phyloP scores from a whole-genome alignment of 257 asterid species.

The Phtheirospermum japonicum region DNA sequence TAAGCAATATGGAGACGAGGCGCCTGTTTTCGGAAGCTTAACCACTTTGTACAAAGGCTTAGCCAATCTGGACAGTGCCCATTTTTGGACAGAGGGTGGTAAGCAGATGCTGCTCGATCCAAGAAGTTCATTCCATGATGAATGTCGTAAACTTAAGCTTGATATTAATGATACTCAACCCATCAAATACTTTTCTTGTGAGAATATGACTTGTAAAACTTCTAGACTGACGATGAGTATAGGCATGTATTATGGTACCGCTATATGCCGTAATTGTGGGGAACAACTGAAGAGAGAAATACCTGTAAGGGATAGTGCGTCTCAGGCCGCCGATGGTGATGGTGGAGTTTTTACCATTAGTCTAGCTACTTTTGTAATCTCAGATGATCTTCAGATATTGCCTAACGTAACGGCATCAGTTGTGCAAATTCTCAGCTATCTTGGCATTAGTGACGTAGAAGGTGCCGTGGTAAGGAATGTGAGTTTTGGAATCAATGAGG shows the following conservation, averaged over 20 bases:
- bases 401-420: not conserved
- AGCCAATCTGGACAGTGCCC: not conserved
- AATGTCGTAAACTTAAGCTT: not conserved
- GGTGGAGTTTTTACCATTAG: not conserved
- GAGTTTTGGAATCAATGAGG: conserved; percentile 25
- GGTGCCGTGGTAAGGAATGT: not conserved
- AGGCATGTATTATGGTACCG: not conserved
- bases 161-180: not conserved
- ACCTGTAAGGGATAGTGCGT: not conserved
- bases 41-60: conserved; percentile 4
- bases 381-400: conserved; percentile 13
- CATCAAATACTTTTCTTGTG: not conserved
- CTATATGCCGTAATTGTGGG: not conserved
- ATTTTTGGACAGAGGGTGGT: not conserved
- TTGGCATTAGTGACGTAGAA: not conserved
- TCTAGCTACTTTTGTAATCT: not conserved
- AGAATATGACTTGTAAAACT: not conserved
- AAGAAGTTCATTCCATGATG: not conserved
- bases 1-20: conserved; percentile 1
- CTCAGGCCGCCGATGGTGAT: not conserved
- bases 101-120: conserved; percentile 14
- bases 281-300: not conserved
- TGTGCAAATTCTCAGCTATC: not conserved
- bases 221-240: too few species aligned
- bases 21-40: conserved; percentile 12